These are phyloP conservation scores for Trapa incisa DNA, from an alignment of 345 rosid species.

Conservation along the genomic window DNA sequence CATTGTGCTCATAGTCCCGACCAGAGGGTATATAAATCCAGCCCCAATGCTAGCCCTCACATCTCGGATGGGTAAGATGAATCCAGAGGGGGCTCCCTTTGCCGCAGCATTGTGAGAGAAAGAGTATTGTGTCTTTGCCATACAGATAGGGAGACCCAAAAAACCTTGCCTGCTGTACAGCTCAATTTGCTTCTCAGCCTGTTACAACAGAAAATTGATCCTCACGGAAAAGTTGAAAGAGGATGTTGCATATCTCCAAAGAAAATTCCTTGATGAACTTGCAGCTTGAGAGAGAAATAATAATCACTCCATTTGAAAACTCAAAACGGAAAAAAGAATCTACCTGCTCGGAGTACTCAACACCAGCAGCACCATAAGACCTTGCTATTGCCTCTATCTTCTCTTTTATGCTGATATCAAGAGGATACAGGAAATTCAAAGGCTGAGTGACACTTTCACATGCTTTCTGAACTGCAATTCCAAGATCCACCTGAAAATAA, in stretches of 20 bases:
- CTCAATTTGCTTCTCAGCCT: constrained; percentile 98
- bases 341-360: constrained; percentile 93
- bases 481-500: constrained; percentile 71
- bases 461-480: constrained; percentile 82
- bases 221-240: background rate
- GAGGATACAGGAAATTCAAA: constrained; percentile 63
- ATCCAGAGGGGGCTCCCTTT: constrained; percentile 88
- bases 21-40: constrained; percentile 89
- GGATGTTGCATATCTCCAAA: background rate
- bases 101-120: constrained; percentile 67
- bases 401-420: constrained; percentile 69
- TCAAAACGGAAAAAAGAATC: background rate
- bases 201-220: constrained; percentile 8
- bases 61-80: constrained; percentile 73
- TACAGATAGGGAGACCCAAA: constrained; percentile 85
- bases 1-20: constrained; percentile 97
- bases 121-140: constrained; percentile 97
- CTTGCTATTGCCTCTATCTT: constrained; percentile 72
- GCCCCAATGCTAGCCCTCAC: constrained; percentile 97
- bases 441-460: constrained; percentile 63
- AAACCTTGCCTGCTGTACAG: constrained; percentile 87
- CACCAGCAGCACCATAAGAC: constrained; percentile 90
- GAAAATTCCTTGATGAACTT: background rate
- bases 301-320: background rate
- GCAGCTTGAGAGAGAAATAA: background rate